phyloP scores from a whole-genome alignment of 1,139 yeast genomes.

The Candida albicans region DNA sequence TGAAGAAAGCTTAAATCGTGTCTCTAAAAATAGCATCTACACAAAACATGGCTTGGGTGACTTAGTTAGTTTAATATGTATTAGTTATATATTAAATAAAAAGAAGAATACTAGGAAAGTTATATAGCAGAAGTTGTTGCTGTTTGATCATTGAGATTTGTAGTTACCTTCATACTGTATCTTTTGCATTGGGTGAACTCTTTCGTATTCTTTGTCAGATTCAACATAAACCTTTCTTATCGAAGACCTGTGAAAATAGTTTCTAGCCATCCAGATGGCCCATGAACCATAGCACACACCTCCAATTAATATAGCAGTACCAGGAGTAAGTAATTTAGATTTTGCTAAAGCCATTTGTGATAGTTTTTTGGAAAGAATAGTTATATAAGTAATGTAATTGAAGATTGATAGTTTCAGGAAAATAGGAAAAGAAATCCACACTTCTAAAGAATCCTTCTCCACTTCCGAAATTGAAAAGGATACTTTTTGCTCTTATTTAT shows the following conservation, averaged over 20 bases:
- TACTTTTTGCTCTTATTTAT: constrained; percentile 1
- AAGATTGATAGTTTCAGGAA: not conserved
- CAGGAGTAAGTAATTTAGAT: constrained; percentile 21
- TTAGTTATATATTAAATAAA: no score
- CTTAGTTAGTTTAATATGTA: not conserved
- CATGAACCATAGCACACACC: constrained; percentile 38
- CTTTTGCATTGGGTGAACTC: constrained; percentile 25
- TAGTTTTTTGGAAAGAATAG: not conserved
- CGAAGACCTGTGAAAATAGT: constrained; percentile 33
- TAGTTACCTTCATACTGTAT: constrained; percentile 16
- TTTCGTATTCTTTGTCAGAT: constrained; percentile 31
- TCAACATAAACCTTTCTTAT: constrained; percentile 31
- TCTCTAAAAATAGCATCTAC: not conserved
- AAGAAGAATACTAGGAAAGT: not conserved
- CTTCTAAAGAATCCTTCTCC: no score
- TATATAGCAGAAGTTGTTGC: not conserved
- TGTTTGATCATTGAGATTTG: constrained; percentile 1
- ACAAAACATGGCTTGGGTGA: not conserved
- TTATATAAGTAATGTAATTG: not conserved
- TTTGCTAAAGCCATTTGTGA: constrained; percentile 8
- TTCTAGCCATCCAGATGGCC: constrained; percentile 35
- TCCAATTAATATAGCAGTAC: constrained; percentile 33
- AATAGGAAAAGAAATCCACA: not conserved
- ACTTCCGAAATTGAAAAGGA: not conserved
- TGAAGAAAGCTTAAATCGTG: constrained; percentile 21